Evolutionary conservation across 192 early-diverging fungal genomes (phyloP), one percentile per base, ranked within the genome.

Genomic region (Nowakowskiella sp.): DNA sequence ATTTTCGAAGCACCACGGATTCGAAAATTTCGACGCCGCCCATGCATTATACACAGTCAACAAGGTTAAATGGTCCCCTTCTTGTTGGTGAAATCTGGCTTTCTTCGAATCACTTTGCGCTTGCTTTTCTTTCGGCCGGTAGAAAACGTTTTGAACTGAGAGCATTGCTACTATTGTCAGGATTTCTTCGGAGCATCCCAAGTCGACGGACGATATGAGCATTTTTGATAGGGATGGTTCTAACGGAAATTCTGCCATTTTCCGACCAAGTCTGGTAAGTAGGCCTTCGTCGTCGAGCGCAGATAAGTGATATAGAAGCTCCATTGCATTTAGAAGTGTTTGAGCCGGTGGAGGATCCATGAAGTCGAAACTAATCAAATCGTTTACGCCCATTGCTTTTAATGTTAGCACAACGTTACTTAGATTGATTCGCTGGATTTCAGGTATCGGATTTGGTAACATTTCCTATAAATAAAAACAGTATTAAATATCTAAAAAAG

Each of bases 201-300:
- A 69, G 56, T 97, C 91, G 29, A 91, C 89, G 23, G 88, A 86
- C 8, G 82, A 73, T 52, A 97, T 86, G 29, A 99, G 75, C 78
- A 92, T 94, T 65, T 95, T 96, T 42, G 96, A 82, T 28, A 97
- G 68, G 28, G 85, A 84, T 5, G 97, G 93, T 36, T 90, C 89
- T 49, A 94, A 76, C 0, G 97, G 97, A 64, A 97, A 97, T 43
- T 95, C 93, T 28, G 89, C 89, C 97, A 99, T 99, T 61, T 92
- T 95, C 19, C 88, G 71, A n/a, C 97, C 97, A 22, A 94, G 72
- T 1, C 84, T 80, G 23, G 94, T 99, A 44, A 99, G 65, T 44
- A 94, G 76, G 0, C 94, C 97, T 42, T 91, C 91, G 57, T 88
- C 86, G 55, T 97, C 94, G 36, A 99, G 65, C 0, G 97, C 66